Percentiles rank a stretch among this genome's conserved stretches.
phyloP scores from a whole-genome alignment of 148 eudicot genomes.

The Polygonum aviculare region DNA sequence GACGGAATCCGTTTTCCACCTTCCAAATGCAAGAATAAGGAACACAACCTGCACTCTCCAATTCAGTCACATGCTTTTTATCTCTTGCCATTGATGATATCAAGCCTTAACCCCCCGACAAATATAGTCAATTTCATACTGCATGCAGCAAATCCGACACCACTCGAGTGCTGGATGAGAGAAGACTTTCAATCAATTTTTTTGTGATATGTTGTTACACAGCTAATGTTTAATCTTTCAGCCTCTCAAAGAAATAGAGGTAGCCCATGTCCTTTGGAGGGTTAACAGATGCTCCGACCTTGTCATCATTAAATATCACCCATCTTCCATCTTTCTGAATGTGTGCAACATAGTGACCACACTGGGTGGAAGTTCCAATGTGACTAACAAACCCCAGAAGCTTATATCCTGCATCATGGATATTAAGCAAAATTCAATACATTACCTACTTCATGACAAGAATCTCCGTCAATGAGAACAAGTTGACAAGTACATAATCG shows the following conservation, averaged over 20 bases:
- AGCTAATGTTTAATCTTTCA: background rate
- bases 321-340: constrained; percentile 79
- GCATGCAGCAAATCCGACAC: background rate
- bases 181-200: background rate
- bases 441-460: background rate
- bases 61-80: background rate
- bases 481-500: background rate
- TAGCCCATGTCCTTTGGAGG: constrained; percentile 98
- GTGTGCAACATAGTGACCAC: constrained; percentile 98
- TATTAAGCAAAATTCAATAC: background rate
- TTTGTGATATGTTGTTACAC: background rate
- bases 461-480: too few species aligned
- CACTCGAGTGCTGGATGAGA: background rate
- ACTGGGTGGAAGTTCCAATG: constrained; percentile 93
- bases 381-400: constrained; percentile 87
- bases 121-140: background rate
- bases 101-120: background rate
- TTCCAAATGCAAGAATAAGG: background rate
- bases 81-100: background rate
- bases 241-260: constrained; percentile 52
- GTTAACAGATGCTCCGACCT: constrained; percentile 79
- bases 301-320: constrained; percentile 86
- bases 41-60: background rate
- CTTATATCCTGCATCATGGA: constrained; percentile 48
- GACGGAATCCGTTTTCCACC: too few species aligned